Evolutionary conservation across 257 asterid genomes (phyloP), one percentile per base, ranked within the genome.

Genomic region (Cynanchum wilfordii): DNA sequence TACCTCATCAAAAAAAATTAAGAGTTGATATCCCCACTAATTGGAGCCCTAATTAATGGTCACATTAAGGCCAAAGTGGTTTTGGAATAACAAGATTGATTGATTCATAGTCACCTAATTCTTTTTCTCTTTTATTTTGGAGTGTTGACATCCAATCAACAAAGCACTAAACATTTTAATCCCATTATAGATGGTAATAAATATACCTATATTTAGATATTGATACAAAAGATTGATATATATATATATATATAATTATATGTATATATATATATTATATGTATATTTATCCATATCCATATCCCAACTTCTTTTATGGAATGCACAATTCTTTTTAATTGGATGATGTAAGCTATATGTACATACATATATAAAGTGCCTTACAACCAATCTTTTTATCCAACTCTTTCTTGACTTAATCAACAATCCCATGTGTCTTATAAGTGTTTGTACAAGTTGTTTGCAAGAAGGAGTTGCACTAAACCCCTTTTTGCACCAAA

Each of bases 101-200:
- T 24, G 19, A 1, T 19, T 12, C 22, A 45, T 42, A 42, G 10
- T 68, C 24, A 45, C 22, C 58, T 12, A 68, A 68, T 13, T 27
- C 3, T 25, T 44, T n/a, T 7, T 40, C 10, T 40, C 7, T 1
- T 40, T 40, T 7, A 10, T 7, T 42, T 42, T 42, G 2, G 47
- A 42, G 24, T 45, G 72, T 44, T 68, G 72, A 68, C 58, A 45
- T 68, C 58, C 72, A 45, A 68, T 68, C 72, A 68, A 68, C 24
- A 68, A 22, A 63, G 57, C 72, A 44, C 72, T 68, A 68, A 44
- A 7, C 40, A 44, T 5, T 24, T 1, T 45, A 29, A 4, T 11
- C 36, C 72, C 19, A 67, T 67, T n/a, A 67, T 67, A 67, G 24
- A 22, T 33, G 27, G n/a, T 22, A 42, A 67, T 22, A 42, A 20